These are phyloP conservation scores for Raffaelea deltoideospora DNA, from an alignment of 2,329 filamentous ascomycete genomes.

Conservation along the genomic window DNA sequence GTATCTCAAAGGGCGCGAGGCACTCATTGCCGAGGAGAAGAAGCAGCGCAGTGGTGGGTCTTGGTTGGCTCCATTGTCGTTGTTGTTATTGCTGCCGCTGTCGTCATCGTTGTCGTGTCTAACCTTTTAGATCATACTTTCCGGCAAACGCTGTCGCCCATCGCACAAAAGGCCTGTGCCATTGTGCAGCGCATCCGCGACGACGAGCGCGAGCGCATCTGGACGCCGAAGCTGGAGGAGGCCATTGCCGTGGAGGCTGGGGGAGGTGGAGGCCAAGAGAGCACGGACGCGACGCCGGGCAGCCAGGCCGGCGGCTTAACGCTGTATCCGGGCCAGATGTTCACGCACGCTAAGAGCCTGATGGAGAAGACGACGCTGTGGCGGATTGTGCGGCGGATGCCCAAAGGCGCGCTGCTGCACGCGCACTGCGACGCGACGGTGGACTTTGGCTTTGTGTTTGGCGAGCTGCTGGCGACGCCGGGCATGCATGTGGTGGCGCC, in stretches of 20 bases:
- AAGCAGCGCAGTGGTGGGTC: slow-evolving; percentile 61
- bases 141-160: slow-evolving; percentile 59
- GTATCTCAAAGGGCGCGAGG: slow-evolving; percentile 61
- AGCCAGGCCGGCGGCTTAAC: slow-evolving; percentile 6
- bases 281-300: slow-evolving; percentile 12
- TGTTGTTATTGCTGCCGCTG: neutral
- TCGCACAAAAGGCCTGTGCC: slow-evolving; percentile 59
- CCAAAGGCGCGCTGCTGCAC: slow-evolving; percentile 76
- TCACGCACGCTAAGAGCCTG: slow-evolving; percentile 65
- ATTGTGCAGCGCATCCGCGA: slow-evolving; percentile 70
- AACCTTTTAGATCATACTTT: slow-evolving; percentile 49
- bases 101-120: neutral
- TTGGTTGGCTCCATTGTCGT: slow-evolving; percentile 5
- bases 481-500: slow-evolving; percentile 56
- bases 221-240: slow-evolving; percentile 62
- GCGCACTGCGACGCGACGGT: slow-evolving; percentile 87
- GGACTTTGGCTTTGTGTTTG: slow-evolving; percentile 66
- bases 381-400: slow-evolving; percentile 73
- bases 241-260: slow-evolving; percentile 43
- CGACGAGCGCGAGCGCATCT: slow-evolving; percentile 60
- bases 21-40: slow-evolving; percentile 67
- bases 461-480: slow-evolving; percentile 52
- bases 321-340: slow-evolving; percentile 86
- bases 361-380: slow-evolving; percentile 79
- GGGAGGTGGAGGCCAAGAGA: too few relatives aligned